These are phyloP conservation scores for Fusarium drepaniforme DNA, from an alignment of 2,329 filamentous ascomycete species.

Conservation along the genomic window DNA sequence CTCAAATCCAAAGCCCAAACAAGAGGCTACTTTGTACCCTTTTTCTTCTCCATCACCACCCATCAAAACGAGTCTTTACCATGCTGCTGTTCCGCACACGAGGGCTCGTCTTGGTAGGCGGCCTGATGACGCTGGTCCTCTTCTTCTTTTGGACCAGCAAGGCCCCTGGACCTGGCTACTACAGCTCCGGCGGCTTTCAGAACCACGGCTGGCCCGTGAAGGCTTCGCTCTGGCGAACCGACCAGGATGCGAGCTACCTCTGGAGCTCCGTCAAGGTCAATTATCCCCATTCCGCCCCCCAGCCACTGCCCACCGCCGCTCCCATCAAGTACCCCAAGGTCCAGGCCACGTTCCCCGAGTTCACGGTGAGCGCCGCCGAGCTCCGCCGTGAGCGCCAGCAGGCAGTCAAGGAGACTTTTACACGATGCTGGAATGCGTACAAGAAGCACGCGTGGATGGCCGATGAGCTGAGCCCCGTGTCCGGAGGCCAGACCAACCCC, in stretches of 20 bases:
- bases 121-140: slow-evolving; percentile 36
- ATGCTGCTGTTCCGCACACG: slow-evolving; percentile 42
- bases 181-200: slow-evolving; percentile 31
- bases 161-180: slow-evolving; percentile 26
- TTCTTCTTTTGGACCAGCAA: slow-evolving; percentile 36
- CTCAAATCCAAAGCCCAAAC: neutral
- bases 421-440: slow-evolving; percentile 66
- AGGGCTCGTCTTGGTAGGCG: slow-evolving; percentile 33
- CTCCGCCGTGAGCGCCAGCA: slow-evolving; percentile 51
- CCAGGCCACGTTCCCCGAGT: slow-evolving; percentile 48
- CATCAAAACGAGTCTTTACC: slow-evolving; percentile 18
- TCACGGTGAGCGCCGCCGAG: slow-evolving; percentile 35
- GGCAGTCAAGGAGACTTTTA: slow-evolving; percentile 57
- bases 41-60: neutral
- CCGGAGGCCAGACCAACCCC: slow-evolving; percentile 63
- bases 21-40: neutral
- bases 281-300: slow-evolving; percentile 45
- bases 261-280: slow-evolving; percentile 45
- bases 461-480: slow-evolving; percentile 72
- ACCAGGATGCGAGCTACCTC: slow-evolving; percentile 42
- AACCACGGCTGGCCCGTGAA: slow-evolving; percentile 39
- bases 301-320: slow-evolving; percentile 45
- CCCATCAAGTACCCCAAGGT: slow-evolving; percentile 49
- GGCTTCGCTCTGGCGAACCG: slow-evolving; percentile 37
- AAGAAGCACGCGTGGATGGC: slow-evolving; percentile 72